These are phyloP conservation scores for Trichosporon faecale DNA, from an alignment of 1,284 basidiomycete genomes.

Conservation along the genomic window DNA sequence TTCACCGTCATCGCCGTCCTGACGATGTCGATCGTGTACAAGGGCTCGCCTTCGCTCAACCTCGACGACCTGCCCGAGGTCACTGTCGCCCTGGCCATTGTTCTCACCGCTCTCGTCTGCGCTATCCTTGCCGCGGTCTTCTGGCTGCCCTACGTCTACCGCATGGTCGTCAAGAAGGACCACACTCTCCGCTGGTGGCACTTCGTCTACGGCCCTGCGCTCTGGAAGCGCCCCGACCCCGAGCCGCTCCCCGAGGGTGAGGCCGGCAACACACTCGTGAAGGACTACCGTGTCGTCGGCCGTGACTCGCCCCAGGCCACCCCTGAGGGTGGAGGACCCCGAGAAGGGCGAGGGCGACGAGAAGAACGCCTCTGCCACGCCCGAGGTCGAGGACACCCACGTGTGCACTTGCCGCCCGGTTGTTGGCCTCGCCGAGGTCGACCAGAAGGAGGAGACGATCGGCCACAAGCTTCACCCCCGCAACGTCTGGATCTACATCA, in stretches of 20 bases:
- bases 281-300: constrained; percentile 21
- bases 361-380: constrained; percentile 14
- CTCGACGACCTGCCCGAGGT: constrained; percentile 42
- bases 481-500: constrained; percentile 51
- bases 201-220: constrained; percentile 55
- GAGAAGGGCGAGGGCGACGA: constrained; percentile 10
- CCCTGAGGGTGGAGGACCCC: background rate
- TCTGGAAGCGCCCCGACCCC: constrained; percentile 53
- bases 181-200: constrained; percentile 53
- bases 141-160: constrained; percentile 55
- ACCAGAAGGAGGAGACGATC: constrained; percentile 26
- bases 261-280: background rate
- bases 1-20: constrained; percentile 45
- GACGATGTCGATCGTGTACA: constrained; percentile 49
- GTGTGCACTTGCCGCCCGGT: constrained; percentile 14
- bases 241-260: constrained; percentile 15
- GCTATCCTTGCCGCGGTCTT: constrained; percentile 52
- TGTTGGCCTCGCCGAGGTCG: constrained; percentile 16
- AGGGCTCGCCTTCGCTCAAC: constrained; percentile 49
- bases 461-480: constrained; percentile 45
- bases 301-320: constrained; percentile 10
- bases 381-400: constrained; percentile 1
- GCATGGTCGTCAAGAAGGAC: constrained; percentile 55
- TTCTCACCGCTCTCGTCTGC: constrained; percentile 52
- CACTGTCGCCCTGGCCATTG: constrained; percentile 51